Evolutionary conservation across 768 basidiomycete species (phyloP), one percentile per base, ranked within the genome.

Genomic region (Sarcodon sp.): DNA sequence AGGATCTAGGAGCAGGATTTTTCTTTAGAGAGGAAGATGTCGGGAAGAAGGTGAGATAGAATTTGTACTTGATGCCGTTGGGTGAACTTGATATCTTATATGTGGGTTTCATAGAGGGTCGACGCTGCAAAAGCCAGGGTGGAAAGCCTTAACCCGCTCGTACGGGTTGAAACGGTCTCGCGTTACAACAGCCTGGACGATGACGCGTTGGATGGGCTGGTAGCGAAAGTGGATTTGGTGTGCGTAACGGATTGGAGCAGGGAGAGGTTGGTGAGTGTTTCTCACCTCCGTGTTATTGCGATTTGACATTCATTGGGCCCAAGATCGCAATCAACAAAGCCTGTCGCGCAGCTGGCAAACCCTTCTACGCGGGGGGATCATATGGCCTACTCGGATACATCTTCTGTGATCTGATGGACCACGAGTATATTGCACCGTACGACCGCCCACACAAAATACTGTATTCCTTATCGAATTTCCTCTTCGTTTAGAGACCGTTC

Each of bases 11-110:
- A 10, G 77, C 82, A 4, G 88, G 91, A 11, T 96, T 97, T 71
- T 83, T 98, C 66, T 93, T 87, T 67, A 72, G 92, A 61, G 91
- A 96, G 56, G 83, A 83, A 53, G 93, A 98, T 61, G 79, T 98
- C 37, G 93, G 92, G 47, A 76, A 78, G 65, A 86, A 87, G 72
- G 94, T 92, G 50, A 51, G 66, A 53, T 18, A 7, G 16, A 13
- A 15, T 4, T 15, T 41, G 16, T 13, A 27, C n/a, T 13, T 41
- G 16, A 2, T 41, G 8, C 2, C 39, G 16, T 13, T 13, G 16
- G 13, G 39, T 8, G 8, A 15, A 41, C 39, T 27, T 7, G 39
- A 7, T 2, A 41, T 15, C 69, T 64, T 61, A 48, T 70, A 63
- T 66, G 67, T 32, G 35, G 18, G 46, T 52, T 36, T 50, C 45